Evolutionary conservation across 306 rosid species (phyloP).

Genomic region (Adenanthera pavonina): DNA sequence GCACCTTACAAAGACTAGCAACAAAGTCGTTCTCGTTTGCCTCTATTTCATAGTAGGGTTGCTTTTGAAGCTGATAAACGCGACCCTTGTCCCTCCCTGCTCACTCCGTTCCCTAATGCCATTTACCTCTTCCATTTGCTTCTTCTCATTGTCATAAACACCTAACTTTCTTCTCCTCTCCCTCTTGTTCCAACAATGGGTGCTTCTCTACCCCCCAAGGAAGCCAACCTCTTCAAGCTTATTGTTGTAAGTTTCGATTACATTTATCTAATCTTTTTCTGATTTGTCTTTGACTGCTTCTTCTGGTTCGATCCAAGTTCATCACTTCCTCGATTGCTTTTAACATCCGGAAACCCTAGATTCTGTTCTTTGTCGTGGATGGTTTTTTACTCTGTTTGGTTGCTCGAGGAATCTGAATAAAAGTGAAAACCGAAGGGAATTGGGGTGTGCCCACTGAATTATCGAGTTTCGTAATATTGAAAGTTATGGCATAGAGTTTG

Average conservation of each 20-base stretch:
- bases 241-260: constrained; percentile 79
- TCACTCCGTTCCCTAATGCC: background rate
- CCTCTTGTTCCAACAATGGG: constrained; percentile 66
- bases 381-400: constrained; percentile 3
- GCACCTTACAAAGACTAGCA: background rate
- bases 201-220: constrained; percentile 87
- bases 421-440: background rate
- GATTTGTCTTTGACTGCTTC: background rate
- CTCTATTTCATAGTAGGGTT: background rate
- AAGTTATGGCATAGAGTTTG: constrained; percentile 1
- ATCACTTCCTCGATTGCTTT: constrained; percentile 21
- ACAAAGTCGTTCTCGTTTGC: background rate
- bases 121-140: background rate
- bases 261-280: background rate
- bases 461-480: constrained; percentile 12
- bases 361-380: constrained; percentile 27
- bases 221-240: constrained; percentile 98
- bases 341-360: constrained; percentile 49
- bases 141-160: constrained; percentile 2
- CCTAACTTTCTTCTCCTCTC: background rate
- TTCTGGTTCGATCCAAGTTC: constrained; percentile 42
- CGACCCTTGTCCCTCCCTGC: background rate
- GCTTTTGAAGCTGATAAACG: constrained; percentile 16
- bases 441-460: constrained; percentile 19
- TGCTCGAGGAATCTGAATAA: background rate